Conservation (phyloP, 2,329 filamentous ascomycete genomes). For the Fusarium sarcochroum region DNA sequence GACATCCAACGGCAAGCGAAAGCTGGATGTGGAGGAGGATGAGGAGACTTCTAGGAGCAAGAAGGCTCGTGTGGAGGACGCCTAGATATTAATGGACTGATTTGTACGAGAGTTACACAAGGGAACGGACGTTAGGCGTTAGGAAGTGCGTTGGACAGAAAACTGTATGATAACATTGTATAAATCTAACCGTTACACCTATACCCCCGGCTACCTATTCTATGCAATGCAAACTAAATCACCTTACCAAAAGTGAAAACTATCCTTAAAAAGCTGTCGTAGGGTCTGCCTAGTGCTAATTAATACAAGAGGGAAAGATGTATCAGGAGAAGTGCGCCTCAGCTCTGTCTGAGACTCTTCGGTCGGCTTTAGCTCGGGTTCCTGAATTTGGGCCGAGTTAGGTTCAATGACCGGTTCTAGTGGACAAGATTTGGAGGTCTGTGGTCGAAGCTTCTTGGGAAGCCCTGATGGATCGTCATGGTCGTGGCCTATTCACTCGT, state of each 20-base stretch:
- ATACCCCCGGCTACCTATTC: conserved; percentile 41
- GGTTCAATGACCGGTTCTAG: background rate
- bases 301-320: conserved; percentile 27
- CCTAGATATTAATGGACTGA: conserved; percentile 29
- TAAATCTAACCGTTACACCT: conserved; percentile 36
- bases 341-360: conserved; percentile 2
- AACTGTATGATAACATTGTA: conserved; percentile 38
- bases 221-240: conserved; percentile 31
- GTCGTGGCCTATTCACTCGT: conserved; percentile 30
- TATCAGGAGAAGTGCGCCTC: background rate
- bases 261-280: conserved; percentile 26
- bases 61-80: conserved; percentile 60
- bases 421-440: conserved; percentile 1
- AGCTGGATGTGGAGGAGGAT: conserved; percentile 52
- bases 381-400: background rate
- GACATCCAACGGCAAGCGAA: conserved; percentile 62
- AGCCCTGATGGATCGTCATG: conserved; percentile 1
- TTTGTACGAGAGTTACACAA: background rate
- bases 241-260: conserved; percentile 42
- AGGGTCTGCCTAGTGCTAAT: conserved; percentile 36
- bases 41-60: conserved; percentile 58
- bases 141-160: conserved; percentile 23
- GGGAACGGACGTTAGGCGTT: conserved; percentile 30
- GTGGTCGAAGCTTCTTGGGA: conserved; percentile 1
- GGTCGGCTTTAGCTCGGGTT: conserved; percentile 7